These are phyloP conservation scores for Tephrocybe sp. DNA, from an alignment of 768 basidiomycete genomes.

Conservation along the genomic window DNA sequence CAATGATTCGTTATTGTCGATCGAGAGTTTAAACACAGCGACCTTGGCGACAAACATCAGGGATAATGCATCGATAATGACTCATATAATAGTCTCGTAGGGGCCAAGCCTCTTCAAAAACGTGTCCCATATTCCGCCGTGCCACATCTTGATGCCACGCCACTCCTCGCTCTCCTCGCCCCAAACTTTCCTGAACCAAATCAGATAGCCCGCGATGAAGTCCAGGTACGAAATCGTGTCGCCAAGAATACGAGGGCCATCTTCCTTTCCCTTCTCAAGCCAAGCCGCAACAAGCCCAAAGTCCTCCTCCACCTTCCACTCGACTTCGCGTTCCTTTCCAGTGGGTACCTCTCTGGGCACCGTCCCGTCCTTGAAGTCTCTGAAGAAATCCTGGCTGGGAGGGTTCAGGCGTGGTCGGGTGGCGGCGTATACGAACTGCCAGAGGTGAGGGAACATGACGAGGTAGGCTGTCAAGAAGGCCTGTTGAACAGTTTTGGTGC, in stretches of 20 bases:
- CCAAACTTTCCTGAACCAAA: slow-evolving; percentile 27
- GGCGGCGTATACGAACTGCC: slow-evolving; percentile 19
- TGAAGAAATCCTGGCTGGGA: slow-evolving; percentile 33
- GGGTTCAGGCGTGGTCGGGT: slow-evolving; percentile 27
- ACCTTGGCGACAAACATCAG: no score
- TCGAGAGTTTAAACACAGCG: no score
- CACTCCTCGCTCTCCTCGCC: slow-evolving; percentile 36
- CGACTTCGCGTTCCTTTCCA: slow-evolving; percentile 18
- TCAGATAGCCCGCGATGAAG: slow-evolving; percentile 27
- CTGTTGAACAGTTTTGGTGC: slow-evolving; percentile 17
- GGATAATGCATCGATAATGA: no score
- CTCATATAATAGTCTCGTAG: no score
- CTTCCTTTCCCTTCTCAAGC: slow-evolving; percentile 19
- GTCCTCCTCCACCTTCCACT: slow-evolving; percentile 22
- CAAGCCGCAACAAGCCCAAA: slow-evolving; percentile 20
- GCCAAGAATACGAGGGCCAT: slow-evolving; percentile 32
- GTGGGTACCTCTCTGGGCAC: slow-evolving; percentile 22
- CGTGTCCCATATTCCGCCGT: slow-evolving; percentile 31
- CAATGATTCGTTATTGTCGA: no score
- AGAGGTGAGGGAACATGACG: slow-evolving; percentile 1
- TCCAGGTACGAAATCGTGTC: slow-evolving; percentile 34
- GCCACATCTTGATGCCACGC: slow-evolving; percentile 30
- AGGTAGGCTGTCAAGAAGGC: slow-evolving; percentile 10
- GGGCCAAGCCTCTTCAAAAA: slow-evolving; percentile 1
- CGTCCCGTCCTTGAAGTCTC: slow-evolving; percentile 19